Percentiles rank a stretch among this genome's conserved stretches.
phyloP scores from a whole-genome alignment of 805 yeast genomes.

The Nakazawaea ernobii region DNA sequence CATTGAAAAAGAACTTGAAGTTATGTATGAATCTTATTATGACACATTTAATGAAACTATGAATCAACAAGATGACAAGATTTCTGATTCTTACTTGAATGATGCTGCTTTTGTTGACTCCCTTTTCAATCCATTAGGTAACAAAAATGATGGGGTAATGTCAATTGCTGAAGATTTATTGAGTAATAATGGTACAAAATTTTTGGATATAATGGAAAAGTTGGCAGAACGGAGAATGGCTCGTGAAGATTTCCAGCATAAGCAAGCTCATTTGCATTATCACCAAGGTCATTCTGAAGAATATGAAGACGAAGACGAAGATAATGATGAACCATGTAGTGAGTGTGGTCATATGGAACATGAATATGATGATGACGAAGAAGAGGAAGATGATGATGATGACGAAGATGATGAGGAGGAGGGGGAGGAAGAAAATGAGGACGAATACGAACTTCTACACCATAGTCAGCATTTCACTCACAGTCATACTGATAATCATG shows the following conservation, averaged over 20 bases:
- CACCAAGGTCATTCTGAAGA: conserved; percentile 20
- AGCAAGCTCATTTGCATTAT: conserved; percentile 19
- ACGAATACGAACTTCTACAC: conserved; percentile 7
- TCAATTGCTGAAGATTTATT: conserved; percentile 76
- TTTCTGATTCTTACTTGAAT: not conserved
- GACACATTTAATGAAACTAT: conserved; percentile 24
- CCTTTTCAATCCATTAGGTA: conserved; percentile 7
- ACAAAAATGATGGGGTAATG: conserved; percentile 37
- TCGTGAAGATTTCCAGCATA: conserved; percentile 21
- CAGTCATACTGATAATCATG: not conserved
- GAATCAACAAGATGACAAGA: not conserved
- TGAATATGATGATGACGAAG: conserved; percentile 22
- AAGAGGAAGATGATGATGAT: conserved; percentile 21
- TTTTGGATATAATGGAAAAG: conserved; percentile 75
- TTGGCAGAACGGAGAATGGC: conserved; percentile 50
- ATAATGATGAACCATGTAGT: conserved; percentile 20
- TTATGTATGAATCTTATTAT: conserved; percentile 63
- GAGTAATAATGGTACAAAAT: conserved; percentile 70
- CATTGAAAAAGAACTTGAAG: conserved; percentile 72
- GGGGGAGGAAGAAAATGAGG: conserved; percentile 16
- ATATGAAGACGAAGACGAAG: conserved; percentile 22
- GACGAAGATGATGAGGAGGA: conserved; percentile 22
- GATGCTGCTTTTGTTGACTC: conserved; percentile 3
- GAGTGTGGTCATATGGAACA: conserved; percentile 25
- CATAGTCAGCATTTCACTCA: not conserved